Evolutionary conservation across 2,329 filamentous ascomycete species (phyloP).

Genomic region (Fusarium mexicanum): DNA sequence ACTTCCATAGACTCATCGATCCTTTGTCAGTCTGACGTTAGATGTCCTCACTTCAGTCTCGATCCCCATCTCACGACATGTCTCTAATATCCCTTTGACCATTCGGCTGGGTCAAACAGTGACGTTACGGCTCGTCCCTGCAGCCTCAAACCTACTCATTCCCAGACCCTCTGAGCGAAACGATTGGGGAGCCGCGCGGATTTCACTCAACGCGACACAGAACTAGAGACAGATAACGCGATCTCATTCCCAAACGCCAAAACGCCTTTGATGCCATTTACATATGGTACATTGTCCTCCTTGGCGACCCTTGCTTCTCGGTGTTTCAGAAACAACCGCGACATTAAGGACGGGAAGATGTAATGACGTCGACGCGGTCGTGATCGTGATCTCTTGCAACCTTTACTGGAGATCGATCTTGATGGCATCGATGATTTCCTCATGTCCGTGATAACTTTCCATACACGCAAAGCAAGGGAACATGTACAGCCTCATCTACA

Average conservation of each 20-base stretch:
- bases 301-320: conserved; percentile 24
- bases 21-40: conserved; percentile 1
- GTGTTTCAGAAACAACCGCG: conserved; percentile 4
- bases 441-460: conserved; percentile 12
- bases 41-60: conserved; percentile 15
- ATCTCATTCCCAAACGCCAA: conserved; percentile 21
- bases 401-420: background rate
- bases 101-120: conserved; percentile 9
- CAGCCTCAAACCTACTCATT: conserved; percentile 11
- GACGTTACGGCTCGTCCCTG: conserved; percentile 29
- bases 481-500: conserved; percentile 49
- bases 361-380: conserved; percentile 15
- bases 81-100: conserved; percentile 11
- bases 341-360: background rate
- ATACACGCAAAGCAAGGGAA: conserved; percentile 23
- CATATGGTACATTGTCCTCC: conserved; percentile 18
- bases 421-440: background rate
- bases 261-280: conserved; percentile 27
- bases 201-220: background rate
- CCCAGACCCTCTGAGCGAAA: background rate
- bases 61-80: conserved; percentile 4
- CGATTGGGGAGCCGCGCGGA: background rate
- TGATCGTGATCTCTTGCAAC: conserved; percentile 6
- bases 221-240: background rate
- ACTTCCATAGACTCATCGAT: conserved; percentile 29